Percentiles rank a stretch among this genome's conserved stretches.
Conservation (phyloP, 306 rosid species). For the Trifolium dubium region DNA sequence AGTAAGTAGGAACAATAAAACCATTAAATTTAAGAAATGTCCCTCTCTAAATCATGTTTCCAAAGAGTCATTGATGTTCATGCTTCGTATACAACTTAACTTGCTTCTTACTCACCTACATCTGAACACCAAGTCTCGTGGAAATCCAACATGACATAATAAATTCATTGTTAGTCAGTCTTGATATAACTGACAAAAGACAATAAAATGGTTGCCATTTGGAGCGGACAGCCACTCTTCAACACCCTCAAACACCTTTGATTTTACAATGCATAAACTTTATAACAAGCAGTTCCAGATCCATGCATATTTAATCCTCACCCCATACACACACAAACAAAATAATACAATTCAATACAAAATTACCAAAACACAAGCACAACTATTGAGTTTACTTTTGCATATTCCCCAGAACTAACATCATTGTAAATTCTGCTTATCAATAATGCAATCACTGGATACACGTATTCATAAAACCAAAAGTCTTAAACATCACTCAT, state of each 20-base stretch:
- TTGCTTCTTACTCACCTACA: background rate
- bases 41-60: slow-evolving; percentile 5
- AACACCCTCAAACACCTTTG: background rate
- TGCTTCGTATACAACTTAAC: background rate
- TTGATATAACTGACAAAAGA: background rate
- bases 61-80: background rate
- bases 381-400: slow-evolving; percentile 5
- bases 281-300: background rate
- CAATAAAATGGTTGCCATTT: background rate
- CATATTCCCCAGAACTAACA: background rate
- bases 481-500: background rate
- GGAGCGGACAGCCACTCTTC: background rate
- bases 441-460: slow-evolving; percentile 4
- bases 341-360: background rate
- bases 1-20: background rate
- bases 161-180: background rate
- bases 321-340: background rate
- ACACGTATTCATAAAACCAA: background rate
- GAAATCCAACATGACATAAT: background rate
- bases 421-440: background rate
- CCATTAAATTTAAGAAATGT: background rate
- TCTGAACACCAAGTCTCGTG: background rate
- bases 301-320: background rate
- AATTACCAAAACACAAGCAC: background rate
- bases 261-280: background rate